Percentiles rank a stretch among this genome's conserved stretches.
These are phyloP conservation scores for Camellia oleifera DNA, from an alignment of 179 eudicot genomes.

Conservation along the genomic window DNA sequence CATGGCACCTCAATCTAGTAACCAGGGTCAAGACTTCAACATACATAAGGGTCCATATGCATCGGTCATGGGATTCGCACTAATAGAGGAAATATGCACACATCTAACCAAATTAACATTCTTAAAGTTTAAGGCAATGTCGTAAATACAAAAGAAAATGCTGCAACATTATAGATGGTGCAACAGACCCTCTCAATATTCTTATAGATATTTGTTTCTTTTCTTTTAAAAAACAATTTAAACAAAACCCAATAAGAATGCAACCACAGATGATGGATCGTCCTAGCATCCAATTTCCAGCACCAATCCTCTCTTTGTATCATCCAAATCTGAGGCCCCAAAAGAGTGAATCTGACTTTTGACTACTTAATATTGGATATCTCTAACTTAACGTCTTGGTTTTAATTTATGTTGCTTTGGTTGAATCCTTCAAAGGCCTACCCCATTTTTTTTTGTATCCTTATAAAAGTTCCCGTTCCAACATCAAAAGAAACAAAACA, in stretches of 20 bases:
- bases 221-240: neutral
- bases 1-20: conserved; percentile 1
- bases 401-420: neutral
- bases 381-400: conserved; percentile 3
- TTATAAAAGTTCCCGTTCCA: neutral
- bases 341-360: neutral
- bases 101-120: neutral
- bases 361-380: neutral
- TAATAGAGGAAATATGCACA: neutral
- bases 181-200: neutral
- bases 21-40: neutral
- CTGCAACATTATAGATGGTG: neutral
- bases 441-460: neutral
- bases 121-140: neutral
- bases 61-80: neutral
- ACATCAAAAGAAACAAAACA: neutral
- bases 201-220: neutral
- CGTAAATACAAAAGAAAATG: neutral
- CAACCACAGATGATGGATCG: neutral
- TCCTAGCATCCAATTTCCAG: neutral
- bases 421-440: neutral
- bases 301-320: neutral
- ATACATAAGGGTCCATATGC: neutral
- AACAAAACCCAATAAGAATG: neutral
- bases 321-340: neutral